Base-by-base conservation (phyloP, 345 rosid species). In the Populus nigra region DNA sequence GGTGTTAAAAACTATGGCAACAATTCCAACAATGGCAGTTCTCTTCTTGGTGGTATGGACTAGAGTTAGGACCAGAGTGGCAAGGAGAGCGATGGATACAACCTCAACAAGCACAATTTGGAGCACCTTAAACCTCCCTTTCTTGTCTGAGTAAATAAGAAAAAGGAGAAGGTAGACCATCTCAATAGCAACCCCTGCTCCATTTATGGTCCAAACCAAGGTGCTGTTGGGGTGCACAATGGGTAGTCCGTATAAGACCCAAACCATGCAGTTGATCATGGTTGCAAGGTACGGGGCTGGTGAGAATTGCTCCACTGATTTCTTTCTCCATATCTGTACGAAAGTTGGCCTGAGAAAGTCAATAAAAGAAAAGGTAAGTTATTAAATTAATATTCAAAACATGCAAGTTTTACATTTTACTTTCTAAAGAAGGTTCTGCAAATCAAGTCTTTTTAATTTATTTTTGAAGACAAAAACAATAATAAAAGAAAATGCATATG, bases 191-290 rank as follows among this genome's bases (percentile, higher is more conserved):
- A 87, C 67, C 20, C 99, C 99, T 0, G 92, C 2, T 2, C 89
- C 94, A 47, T 93, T 95, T 43, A 93, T 93, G 83, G 97, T 95
- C 20, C 88, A 4, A 39, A 95, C 94, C 79, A 93, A 78, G 35
- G 72, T 77, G 85, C 91, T 93, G 71, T 93, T 5, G 0, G 98
- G 93, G 79, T 84, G 92, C 65, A 95, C 96, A 79, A 80, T 55
- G 5, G 99, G 99, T 9, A 93, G 88, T 0, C 99, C 99, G 22
- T 91, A 95, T 69, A 95, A 69, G 12, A 90, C 88, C 99, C 99
- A 95, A 18, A 88, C 82, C 88, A 88, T 43, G 85, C 98, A 93
- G 86, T 95, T 95, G 75, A 89, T 81, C 17, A 93, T 77, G 38
- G 97, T 87, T n/a, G 94, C 96, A 4, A 95, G 76, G 80, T 95